phyloP scores from a whole-genome alignment of 164 flowering plant species.

The Nelumbo lutea region DNA sequence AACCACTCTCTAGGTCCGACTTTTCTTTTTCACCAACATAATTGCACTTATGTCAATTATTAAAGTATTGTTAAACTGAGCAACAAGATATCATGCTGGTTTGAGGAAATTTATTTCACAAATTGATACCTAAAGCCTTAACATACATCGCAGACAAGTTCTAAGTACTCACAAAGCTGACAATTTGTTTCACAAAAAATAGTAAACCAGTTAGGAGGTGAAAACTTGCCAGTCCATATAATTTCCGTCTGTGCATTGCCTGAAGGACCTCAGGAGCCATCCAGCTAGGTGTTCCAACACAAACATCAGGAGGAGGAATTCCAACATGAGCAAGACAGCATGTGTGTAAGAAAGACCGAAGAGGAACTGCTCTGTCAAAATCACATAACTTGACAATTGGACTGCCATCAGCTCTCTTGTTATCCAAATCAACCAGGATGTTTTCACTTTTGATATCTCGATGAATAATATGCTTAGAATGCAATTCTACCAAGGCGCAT shows the following conservation, averaged over 20 bases:
- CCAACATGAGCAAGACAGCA: constrained; percentile 90
- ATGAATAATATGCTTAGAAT: constrained; percentile 79
- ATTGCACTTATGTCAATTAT: too few relatives aligned
- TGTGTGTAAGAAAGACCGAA: constrained; percentile 63
- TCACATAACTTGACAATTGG: constrained; percentile 91
- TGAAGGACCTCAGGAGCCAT: constrained; percentile 96
- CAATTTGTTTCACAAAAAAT: too few relatives aligned
- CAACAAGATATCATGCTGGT: too few relatives aligned
- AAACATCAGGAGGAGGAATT: constrained; percentile 69
- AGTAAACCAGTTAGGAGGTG: not conserved
- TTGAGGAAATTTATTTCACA: too few relatives aligned
- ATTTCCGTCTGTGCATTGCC: constrained; percentile 71
- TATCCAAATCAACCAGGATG: constrained; percentile 68
- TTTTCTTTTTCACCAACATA: too few relatives aligned
- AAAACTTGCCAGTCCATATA: constrained; percentile 81
- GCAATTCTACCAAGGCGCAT: constrained; percentile 69
- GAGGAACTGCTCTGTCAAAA: constrained; percentile 94
- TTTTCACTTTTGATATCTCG: constrained; percentile 96
- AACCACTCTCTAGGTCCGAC: too few relatives aligned
- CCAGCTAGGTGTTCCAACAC: constrained; percentile 99
- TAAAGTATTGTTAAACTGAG: too few relatives aligned
- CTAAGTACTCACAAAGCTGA: not conserved
- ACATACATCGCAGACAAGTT: not conserved
- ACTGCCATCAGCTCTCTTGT: constrained; percentile 51
- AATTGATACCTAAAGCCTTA: too few relatives aligned